phyloP scores from a whole-genome alignment of 805 yeast species.

The Naumovozyma dairenensis region DNA sequence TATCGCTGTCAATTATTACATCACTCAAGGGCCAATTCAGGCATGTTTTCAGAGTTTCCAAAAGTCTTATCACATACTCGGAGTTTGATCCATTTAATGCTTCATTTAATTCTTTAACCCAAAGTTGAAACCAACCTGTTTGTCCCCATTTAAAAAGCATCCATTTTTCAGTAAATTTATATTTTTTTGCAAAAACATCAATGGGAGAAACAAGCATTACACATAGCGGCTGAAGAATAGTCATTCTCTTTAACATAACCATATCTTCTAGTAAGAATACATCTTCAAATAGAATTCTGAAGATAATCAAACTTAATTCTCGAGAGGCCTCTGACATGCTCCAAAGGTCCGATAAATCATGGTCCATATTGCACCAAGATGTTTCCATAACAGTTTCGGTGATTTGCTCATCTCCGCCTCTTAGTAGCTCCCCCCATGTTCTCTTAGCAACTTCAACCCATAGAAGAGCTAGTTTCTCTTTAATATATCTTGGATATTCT shows the following conservation, averaged over 20 bases:
- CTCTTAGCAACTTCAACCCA: slow-evolving; percentile 92
- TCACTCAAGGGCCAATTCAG: slow-evolving; percentile 84
- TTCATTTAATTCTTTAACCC: slow-evolving; percentile 47
- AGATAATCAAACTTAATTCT: slow-evolving; percentile 67
- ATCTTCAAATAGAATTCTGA: slow-evolving; percentile 86
- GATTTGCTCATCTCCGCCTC: slow-evolving; percentile 22
- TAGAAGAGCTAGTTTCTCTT: slow-evolving; percentile 78
- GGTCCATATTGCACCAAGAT: slow-evolving; percentile 87
- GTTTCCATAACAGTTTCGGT: slow-evolving; percentile 37
- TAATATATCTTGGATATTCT: slow-evolving; percentile 81
- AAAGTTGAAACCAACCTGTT: slow-evolving; percentile 80
- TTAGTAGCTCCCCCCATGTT: slow-evolving; percentile 75
- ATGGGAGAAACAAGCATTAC: slow-evolving; percentile 75
- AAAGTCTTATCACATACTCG: slow-evolving; percentile 52
- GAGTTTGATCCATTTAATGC: slow-evolving; percentile 35
- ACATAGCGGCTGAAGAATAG: slow-evolving; percentile 70
- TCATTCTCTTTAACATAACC: slow-evolving; percentile 68
- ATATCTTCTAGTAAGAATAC: slow-evolving; percentile 87
- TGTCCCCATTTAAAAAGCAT: slow-evolving; percentile 49
- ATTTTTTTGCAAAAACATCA: slow-evolving; percentile 49
- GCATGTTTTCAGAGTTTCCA: slow-evolving; percentile 81
- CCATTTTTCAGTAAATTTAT: slow-evolving; percentile 43
- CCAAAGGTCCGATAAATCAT: slow-evolving; percentile 69
- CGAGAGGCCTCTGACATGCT: slow-evolving; percentile 48
- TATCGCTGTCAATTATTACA: slow-evolving; percentile 55